Evolutionary conservation across 768 basidiomycete species (phyloP), one percentile per base, ranked within the genome.

Genomic region (Hygrocybe punicea): DNA sequence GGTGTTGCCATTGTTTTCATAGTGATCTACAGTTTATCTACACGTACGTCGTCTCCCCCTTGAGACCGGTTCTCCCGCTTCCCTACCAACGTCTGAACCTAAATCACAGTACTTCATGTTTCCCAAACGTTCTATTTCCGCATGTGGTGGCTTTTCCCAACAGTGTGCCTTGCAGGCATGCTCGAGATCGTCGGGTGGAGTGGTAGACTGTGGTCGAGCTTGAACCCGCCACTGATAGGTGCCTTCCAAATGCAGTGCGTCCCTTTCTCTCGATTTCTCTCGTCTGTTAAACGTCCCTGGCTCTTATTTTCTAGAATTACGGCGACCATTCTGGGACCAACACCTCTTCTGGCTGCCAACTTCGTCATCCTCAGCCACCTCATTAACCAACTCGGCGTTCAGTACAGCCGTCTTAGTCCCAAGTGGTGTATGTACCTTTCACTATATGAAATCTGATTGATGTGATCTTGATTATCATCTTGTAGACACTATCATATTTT

Each of bases 121-220:
- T 71, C 60, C 1, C 80, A 84, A 67, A 73, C 78, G 1, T 48
- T 74, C 1, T 68, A 67, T 37, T 80, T 68, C 61, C 74, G 76
- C 8, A 68, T 76, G 50, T 83, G 82, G 79, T 77, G 42, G 82
- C 81, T 7, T 13, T 78, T 1, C 64, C 78, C 9, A 85, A 87
- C 29, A 4, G 29, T 29, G 4, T 29, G 29, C 29, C 29, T 29
- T 29, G 29, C 78, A 42, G 82, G 81, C 8, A 13, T 78, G 1
- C 64, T 78, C 9, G 86, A 87, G 63, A 61, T 79, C 9, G 56
- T 80, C 2, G 85, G 84, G 0, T 86, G 85, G 85, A 62, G 66
- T 6, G 85, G 72, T 1, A 68, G 84, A 17, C 63, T 83, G 3
- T 85, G 81, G 83, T 81, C 79, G 6, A 77, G 71, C 44, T 67